phyloP scores from a whole-genome alignment of 495 filamentous ascomycete genomes.

The Neurospora hispaniola region DNA sequence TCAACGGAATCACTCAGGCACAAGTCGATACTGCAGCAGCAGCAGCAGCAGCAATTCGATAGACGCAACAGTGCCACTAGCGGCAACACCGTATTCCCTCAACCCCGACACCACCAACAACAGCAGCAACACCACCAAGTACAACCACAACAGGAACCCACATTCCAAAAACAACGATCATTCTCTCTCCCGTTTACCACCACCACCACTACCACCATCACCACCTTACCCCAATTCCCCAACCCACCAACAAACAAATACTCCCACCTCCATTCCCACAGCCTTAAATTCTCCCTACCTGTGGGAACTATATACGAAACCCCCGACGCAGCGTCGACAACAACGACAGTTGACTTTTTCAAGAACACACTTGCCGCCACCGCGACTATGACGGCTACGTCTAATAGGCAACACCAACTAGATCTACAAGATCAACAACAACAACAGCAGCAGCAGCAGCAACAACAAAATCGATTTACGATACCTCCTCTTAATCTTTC shows the following conservation, averaged over 20 bases:
- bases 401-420: background rate
- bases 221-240: background rate
- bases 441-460: conserved; percentile 2
- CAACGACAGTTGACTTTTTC: background rate
- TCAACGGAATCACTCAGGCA: conserved; percentile 4
- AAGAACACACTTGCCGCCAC: background rate
- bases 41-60: background rate
- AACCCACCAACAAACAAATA: background rate
- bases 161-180: background rate
- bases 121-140: background rate
- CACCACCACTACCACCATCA: background rate
- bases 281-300: background rate
- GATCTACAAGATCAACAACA: background rate
- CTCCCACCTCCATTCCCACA: background rate
- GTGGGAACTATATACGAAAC: background rate
- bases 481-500: background rate
- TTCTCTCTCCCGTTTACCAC: background rate
- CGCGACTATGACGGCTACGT: background rate
- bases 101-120: background rate
- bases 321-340: background rate
- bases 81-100: background rate
- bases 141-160: background rate
- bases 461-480: conserved; percentile 3
- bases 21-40: conserved; percentile 1
- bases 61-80: background rate